Evolutionary conservation across 1,284 basidiomycete genomes (phyloP).

Genomic region (Puccinia triticina): DNA sequence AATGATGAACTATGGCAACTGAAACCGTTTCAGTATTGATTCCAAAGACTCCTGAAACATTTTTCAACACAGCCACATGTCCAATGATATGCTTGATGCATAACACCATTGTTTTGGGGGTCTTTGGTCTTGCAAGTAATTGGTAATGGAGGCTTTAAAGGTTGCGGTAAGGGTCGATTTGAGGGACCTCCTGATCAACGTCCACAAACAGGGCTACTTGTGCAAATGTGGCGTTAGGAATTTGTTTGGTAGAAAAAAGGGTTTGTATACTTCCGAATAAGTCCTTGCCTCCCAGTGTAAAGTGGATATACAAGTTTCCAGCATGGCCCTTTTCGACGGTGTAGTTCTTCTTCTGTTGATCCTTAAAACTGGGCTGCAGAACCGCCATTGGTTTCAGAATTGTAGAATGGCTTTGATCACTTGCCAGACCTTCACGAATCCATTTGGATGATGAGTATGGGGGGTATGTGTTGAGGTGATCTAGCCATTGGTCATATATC

Average conservation of each 20-base stretch:
- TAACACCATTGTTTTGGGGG: too few relatives aligned
- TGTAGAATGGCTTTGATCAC: neutral
- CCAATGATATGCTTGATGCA: neutral
- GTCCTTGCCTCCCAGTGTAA: neutral
- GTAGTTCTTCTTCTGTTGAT: neutral
- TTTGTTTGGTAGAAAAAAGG: neutral
- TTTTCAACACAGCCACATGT: neutral
- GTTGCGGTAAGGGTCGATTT: neutral
- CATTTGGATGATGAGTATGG: neutral
- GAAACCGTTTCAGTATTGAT: neutral
- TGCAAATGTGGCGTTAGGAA: neutral
- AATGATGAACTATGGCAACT: slow-evolving; percentile 6
- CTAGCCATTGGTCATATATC: neutral
- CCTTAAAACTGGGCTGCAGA: neutral
- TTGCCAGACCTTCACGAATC: neutral
- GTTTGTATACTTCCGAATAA: slow-evolving; percentile 3
- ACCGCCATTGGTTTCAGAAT: neutral
- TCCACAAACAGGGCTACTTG: neutral
- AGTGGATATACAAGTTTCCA: too few relatives aligned
- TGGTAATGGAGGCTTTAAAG: neutral
- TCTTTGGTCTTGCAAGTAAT: neutral
- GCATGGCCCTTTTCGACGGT: neutral
- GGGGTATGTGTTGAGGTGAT: neutral
- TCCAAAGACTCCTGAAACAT: neutral
- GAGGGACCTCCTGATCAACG: neutral